A percentile compares a stretch with the other conserved stretches of the same genome.
phyloP scores from a whole-genome alignment of 441 rosid species.

The Populus hybrid region DNA sequence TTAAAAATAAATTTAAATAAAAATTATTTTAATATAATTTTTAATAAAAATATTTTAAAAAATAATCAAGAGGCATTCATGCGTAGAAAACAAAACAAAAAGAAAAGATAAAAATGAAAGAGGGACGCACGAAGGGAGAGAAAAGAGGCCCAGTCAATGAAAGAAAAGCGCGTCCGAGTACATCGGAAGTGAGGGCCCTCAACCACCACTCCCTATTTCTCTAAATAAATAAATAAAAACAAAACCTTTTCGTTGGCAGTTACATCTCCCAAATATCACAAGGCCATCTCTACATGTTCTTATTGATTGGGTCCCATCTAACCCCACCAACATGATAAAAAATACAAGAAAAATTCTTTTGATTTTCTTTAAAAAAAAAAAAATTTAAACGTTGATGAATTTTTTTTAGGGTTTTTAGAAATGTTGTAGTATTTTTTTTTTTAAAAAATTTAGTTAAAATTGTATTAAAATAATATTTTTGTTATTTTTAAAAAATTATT shows the following conservation, averaged over 20 bases:
- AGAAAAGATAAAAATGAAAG: neutral
- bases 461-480: no score
- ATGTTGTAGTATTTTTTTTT: no score
- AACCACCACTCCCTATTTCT: slow-evolving; percentile 14
- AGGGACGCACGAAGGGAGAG: slow-evolving; percentile 1
- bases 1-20: no score
- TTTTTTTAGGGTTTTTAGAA: neutral
- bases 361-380: neutral
- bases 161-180: slow-evolving; percentile 34
- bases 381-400: no score
- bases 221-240: neutral
- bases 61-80: neutral
- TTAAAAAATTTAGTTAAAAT: no score
- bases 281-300: neutral
- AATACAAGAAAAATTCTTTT: neutral
- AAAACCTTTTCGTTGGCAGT: neutral
- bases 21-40: no score
- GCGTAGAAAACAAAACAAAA: neutral
- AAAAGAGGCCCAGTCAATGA: neutral
- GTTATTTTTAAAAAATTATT: no score
- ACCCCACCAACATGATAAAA: neutral
- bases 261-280: neutral
- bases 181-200: slow-evolving; percentile 43
- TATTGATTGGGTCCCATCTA: neutral
- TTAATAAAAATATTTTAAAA: no score